phyloP scores from a whole-genome alignment of 345 rosid genomes.

The Ceriops zippeliana region DNA sequence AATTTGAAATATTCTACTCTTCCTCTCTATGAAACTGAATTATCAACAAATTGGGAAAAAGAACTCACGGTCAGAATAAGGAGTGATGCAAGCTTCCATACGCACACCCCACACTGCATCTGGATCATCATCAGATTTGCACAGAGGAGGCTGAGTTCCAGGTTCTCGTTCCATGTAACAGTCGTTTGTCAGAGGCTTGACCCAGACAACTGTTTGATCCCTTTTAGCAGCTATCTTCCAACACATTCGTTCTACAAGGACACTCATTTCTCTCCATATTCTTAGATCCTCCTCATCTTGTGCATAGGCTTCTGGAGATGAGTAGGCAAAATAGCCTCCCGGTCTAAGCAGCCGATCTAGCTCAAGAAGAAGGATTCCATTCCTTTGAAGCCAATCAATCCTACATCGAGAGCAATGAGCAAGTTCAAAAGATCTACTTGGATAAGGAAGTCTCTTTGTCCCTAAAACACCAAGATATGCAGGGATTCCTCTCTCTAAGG shows the following conservation, averaged over 20 bases:
- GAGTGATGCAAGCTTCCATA: slow-evolving; percentile 97
- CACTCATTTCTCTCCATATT: slow-evolving; percentile 94
- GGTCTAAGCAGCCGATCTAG: slow-evolving; percentile 93
- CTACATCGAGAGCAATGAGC: slow-evolving; percentile 98
- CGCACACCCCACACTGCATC: slow-evolving; percentile 78
- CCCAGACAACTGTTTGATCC: slow-evolving; percentile 97
- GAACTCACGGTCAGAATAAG: slow-evolving; percentile 82
- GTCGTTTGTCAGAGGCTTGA: slow-evolving; percentile 84
- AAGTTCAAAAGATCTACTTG: slow-evolving; percentile 95
- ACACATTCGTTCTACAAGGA: slow-evolving; percentile 89
- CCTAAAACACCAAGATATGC: slow-evolving; percentile 98
- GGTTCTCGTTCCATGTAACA: slow-evolving; percentile 80
- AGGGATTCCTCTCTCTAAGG: slow-evolving; percentile 96
- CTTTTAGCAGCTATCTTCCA: slow-evolving; percentile 88
- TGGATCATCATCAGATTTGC: slow-evolving; percentile 81
- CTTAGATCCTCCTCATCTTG: slow-evolving; percentile 90
- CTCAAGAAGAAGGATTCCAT: slow-evolving; percentile 95
- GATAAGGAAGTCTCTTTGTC: slow-evolving; percentile 94
- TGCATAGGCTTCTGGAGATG: slow-evolving; percentile 98
- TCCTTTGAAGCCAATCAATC: slow-evolving; percentile 99
- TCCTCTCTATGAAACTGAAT: background rate
- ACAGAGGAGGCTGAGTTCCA: slow-evolving; percentile 87
- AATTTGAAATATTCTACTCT: too few species aligned
- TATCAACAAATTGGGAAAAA: slow-evolving; percentile 6
- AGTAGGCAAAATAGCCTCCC: slow-evolving; percentile 96